phyloP scores from a whole-genome alignment of 441 rosid species.

The Hypseocharis bilobata region DNA sequence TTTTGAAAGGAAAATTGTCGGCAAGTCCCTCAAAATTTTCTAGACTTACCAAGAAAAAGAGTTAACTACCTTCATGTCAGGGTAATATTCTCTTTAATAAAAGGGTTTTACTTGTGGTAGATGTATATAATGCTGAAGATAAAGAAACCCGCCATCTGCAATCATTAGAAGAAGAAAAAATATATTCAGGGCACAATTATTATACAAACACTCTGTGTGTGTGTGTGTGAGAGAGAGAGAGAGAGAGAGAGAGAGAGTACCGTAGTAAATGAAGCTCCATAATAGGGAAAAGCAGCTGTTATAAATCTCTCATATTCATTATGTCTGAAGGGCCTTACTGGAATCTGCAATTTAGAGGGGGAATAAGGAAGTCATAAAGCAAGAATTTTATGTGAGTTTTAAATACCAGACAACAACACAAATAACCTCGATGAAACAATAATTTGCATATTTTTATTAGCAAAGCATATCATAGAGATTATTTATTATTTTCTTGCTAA shows the following conservation, averaged over 20 bases:
- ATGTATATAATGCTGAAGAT: slow-evolving; percentile 57
- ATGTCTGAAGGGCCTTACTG: slow-evolving; percentile 66
- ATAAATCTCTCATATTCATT: slow-evolving; percentile 67
- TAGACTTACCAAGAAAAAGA: too few species aligned
- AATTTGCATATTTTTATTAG: neutral
- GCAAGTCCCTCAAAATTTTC: neutral
- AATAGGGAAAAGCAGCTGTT: slow-evolving; percentile 56
- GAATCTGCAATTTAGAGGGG: slow-evolving; percentile 41
- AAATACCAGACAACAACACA: neutral
- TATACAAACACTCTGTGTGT: neutral
- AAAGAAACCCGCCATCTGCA: slow-evolving; percentile 75
- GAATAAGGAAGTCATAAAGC: neutral
- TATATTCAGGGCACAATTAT: slow-evolving; percentile 7
- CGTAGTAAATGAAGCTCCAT: slow-evolving; percentile 59
- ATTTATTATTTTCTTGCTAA: too few species aligned
- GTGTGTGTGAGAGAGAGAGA: neutral
- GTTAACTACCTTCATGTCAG: neutral
- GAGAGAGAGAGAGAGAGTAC: slow-evolving; percentile 25
- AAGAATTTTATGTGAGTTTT: neutral
- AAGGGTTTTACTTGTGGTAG: slow-evolving; percentile 40
- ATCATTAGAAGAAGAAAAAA: slow-evolving; percentile 6
- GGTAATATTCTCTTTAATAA: neutral
- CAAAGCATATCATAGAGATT: neutral
- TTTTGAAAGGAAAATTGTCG: slow-evolving; percentile 8
- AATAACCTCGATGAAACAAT: neutral